Evolutionary conservation across 2,329 filamentous ascomycete genomes (phyloP).

Genomic region (Lachnellula suecica): DNA sequence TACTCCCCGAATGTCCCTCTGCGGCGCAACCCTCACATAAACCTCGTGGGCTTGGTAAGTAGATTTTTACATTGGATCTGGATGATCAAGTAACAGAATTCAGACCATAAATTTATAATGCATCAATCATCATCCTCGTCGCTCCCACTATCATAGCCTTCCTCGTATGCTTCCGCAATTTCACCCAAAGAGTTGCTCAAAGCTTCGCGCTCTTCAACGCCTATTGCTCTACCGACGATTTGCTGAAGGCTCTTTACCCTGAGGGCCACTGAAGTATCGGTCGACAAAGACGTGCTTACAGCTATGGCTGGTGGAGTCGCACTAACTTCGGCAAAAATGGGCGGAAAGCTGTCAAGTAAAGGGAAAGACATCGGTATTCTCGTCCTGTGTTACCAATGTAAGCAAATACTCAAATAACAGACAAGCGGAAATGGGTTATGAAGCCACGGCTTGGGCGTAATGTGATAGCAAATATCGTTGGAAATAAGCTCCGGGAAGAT

Average conservation of each 20-base stretch:
- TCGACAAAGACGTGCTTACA: slow-evolving; percentile 63
- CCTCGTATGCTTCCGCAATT: slow-evolving; percentile 84
- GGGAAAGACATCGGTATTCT: slow-evolving; percentile 63
- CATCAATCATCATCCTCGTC: slow-evolving; percentile 60
- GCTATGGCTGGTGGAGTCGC: slow-evolving; percentile 42
- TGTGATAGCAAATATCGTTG: background rate
- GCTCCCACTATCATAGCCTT: slow-evolving; percentile 80
- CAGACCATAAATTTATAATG: background rate
- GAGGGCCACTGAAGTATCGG: slow-evolving; percentile 70
- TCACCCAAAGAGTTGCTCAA: slow-evolving; percentile 80
- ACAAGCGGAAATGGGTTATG: background rate
- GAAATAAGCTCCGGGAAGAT: background rate
- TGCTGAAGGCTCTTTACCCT: slow-evolving; percentile 66
- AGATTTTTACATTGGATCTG: background rate
- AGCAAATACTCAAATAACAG: slow-evolving; percentile 3
- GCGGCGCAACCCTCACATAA: background rate
- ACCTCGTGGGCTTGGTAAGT: background rate
- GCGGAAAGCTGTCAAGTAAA: slow-evolving; percentile 79
- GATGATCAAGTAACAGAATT: background rate
- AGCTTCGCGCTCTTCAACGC: slow-evolving; percentile 77
- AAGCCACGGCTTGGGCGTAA: background rate
- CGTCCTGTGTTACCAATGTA: slow-evolving; percentile 34
- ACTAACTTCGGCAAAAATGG: slow-evolving; percentile 57
- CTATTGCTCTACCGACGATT: slow-evolving; percentile 61
- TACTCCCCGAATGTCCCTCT: too few relatives aligned